Percentiles rank a stretch among this genome's conserved stretches.
These are phyloP conservation scores for Barnettozyma populi DNA, from an alignment of 805 yeast genomes.

Conservation along the genomic window DNA sequence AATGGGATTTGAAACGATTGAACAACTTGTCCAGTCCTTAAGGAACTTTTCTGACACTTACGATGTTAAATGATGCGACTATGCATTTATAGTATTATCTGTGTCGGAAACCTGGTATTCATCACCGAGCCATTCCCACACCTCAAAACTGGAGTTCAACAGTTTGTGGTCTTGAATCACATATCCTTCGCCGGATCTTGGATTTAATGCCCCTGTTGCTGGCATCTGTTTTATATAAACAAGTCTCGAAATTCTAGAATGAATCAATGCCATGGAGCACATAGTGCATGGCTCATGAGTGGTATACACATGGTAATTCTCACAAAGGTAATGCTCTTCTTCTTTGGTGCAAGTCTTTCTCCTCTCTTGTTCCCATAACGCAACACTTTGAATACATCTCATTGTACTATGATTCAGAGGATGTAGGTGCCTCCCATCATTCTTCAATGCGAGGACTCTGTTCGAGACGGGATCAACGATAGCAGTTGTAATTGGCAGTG, in stretches of 20 bases:
- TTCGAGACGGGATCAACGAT: conserved; percentile 54
- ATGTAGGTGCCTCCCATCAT: conserved; percentile 38
- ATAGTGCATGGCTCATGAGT: conserved; percentile 95
- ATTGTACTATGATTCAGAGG: conserved; percentile 74
- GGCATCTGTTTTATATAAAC: conserved; percentile 49
- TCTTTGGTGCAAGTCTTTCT: conserved; percentile 23
- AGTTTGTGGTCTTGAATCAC: conserved; percentile 70
- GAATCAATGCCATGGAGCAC: conserved; percentile 95
- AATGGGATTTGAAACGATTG: conserved; percentile 8
- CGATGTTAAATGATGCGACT: background rate
- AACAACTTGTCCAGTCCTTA: conserved; percentile 16
- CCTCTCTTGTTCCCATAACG: conserved; percentile 43
- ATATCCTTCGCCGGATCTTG: conserved; percentile 57
- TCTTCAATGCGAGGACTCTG: conserved; percentile 29
- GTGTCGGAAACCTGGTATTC: conserved; percentile 24
- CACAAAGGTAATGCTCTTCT: conserved; percentile 54
- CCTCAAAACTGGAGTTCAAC: conserved; percentile 84
- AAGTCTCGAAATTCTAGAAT: conserved; percentile 73
- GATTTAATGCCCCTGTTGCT: conserved; percentile 50
- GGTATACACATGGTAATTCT: conserved; percentile 71
- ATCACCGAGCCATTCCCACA: conserved; percentile 62
- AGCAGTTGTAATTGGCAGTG: conserved; percentile 49
- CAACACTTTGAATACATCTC: conserved; percentile 61
- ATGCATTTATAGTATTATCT: conserved; percentile 23
- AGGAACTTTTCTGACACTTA: conserved; percentile 15